Conservation (phyloP, 2,329 filamentous ascomycete species). For the Xylaria sp. region DNA sequence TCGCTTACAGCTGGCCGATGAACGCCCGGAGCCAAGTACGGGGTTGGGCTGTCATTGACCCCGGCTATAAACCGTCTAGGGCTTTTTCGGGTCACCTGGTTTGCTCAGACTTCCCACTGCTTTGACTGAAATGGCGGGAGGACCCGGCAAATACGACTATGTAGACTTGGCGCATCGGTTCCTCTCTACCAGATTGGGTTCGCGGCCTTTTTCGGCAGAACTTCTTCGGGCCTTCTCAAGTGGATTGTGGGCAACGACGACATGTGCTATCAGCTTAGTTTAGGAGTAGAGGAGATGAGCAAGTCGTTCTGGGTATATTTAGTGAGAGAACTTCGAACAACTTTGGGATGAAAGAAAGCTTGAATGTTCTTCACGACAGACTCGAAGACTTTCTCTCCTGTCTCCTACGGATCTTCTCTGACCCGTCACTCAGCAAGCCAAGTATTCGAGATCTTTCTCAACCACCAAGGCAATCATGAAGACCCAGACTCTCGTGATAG, state of each 20-base stretch:
- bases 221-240: slow-evolving; percentile 12
- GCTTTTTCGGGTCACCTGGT: background rate
- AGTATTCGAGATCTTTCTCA: background rate
- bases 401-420: background rate
- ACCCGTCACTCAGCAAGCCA: background rate
- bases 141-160: background rate
- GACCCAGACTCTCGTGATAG: background rate
- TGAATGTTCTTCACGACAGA: background rate
- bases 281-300: background rate
- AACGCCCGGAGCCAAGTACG: slow-evolving; percentile 6
- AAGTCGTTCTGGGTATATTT: background rate
- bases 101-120: background rate
- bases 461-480: background rate
- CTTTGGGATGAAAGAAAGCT: background rate
- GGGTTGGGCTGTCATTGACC: background rate
- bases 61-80: background rate
- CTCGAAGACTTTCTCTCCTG: background rate
- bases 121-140: background rate
- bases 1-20: slow-evolving; percentile 7
- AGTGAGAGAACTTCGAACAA: background rate
- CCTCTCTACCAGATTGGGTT: background rate
- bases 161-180: background rate
- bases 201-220: slow-evolving; percentile 6
- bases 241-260: background rate
- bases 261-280: background rate